A percentile compares a stretch with the other conserved stretches of the same genome.
Conservation (phyloP, 1,284 basidiomycete species). For the Cutaneotrichosporon curvatum region DNA sequence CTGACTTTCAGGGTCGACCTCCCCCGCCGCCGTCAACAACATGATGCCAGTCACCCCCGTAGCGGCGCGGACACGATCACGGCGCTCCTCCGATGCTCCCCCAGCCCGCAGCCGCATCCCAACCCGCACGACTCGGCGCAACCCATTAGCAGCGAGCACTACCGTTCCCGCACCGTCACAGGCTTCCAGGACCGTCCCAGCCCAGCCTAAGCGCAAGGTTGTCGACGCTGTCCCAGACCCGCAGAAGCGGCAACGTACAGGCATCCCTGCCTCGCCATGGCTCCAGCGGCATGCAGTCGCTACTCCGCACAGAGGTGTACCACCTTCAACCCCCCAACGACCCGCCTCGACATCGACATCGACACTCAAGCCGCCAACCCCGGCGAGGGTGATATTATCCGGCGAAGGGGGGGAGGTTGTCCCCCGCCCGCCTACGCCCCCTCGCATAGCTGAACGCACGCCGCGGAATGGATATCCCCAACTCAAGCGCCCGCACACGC, state of each 20-base stretch:
- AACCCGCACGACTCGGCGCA: background rate
- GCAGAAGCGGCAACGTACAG: too few relatives aligned
- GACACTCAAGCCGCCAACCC: slow-evolving; percentile 2
- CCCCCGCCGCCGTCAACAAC: background rate
- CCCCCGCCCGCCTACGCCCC: slow-evolving; percentile 10
- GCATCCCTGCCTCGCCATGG: too few relatives aligned
- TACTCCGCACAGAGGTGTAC: background rate
- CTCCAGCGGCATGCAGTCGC: too few relatives aligned
- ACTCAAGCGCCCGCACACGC: slow-evolving; percentile 1
- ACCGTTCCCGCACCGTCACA: background rate
- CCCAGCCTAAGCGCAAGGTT: too few relatives aligned
- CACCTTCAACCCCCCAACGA: background rate
- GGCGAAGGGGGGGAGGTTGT: background rate
- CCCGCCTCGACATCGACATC: background rate
- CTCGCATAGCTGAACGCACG: slow-evolving; percentile 2
- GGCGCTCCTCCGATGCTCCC: slow-evolving; percentile 1
- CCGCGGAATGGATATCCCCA: slow-evolving; percentile 6
- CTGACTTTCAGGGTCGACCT: slow-evolving; percentile 5
- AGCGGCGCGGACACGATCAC: slow-evolving; percentile 9
- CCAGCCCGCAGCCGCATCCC: slow-evolving; percentile 1
- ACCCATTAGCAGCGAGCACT: background rate
- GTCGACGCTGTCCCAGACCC: too few relatives aligned
- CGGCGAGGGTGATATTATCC: background rate
- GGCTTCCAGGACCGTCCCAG: too few relatives aligned
- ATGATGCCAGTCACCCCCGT: background rate